phyloP scores from a whole-genome alignment of 495 filamentous ascomycete genomes.

The Lepidopterella palustris region DNA sequence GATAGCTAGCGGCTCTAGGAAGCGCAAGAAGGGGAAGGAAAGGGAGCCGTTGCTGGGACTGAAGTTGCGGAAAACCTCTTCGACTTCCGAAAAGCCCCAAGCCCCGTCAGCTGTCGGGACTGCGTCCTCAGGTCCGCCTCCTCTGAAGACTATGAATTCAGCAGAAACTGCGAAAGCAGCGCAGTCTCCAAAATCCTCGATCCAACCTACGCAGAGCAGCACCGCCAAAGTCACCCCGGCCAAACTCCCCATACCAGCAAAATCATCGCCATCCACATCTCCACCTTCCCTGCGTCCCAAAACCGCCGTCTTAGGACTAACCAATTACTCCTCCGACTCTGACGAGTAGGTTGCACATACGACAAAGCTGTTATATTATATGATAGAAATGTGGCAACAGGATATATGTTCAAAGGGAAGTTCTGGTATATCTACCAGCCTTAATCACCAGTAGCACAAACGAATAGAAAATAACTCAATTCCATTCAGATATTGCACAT shows the following conservation, averaged over 20 bases:
- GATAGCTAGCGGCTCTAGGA: slow-evolving; percentile 51
- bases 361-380: too few species aligned
- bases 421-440: too few species aligned
- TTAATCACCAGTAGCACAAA: too few species aligned
- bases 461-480: too few species aligned
- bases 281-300: slow-evolving; percentile 5
- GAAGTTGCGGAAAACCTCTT: slow-evolving; percentile 46
- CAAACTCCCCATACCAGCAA: neutral
- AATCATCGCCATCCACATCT: slow-evolving; percentile 3
- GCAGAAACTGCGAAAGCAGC: neutral
- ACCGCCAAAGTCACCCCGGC: neutral
- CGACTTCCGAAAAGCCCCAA: neutral
- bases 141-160: neutral
- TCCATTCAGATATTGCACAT: too few species aligned
- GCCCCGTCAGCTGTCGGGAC: neutral
- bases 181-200: too few species aligned
- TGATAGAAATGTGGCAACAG: too few species aligned
- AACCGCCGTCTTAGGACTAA: slow-evolving; percentile 3
- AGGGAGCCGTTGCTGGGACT: slow-evolving; percentile 48
- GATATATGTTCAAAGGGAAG: too few species aligned
- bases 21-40: slow-evolving; percentile 53
- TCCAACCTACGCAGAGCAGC: too few species aligned
- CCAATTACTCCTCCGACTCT: slow-evolving; percentile 41
- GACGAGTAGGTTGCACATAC: too few species aligned
- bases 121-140: neutral